Conservation (phyloP, 768 basidiomycete genomes). For the Lactarius sanguifluus region DNA sequence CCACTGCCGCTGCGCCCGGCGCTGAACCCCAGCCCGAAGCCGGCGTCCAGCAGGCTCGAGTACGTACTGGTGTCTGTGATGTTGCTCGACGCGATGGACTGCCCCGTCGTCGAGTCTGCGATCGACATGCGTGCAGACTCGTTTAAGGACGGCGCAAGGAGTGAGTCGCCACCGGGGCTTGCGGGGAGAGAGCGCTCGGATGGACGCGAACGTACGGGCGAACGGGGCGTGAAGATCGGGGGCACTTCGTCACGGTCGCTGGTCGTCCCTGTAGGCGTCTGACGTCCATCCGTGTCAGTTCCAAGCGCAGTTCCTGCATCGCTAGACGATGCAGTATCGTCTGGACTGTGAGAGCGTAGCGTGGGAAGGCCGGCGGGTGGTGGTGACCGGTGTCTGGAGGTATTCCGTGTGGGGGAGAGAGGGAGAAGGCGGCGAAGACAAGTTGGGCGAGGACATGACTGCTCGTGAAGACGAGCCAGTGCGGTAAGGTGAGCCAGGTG, state of each 20-base stretch:
- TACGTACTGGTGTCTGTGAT: slow-evolving; percentile 55
- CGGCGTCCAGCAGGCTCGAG: slow-evolving; percentile 61
- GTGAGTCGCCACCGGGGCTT: slow-evolving; percentile 11
- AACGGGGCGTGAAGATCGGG: slow-evolving; percentile 47
- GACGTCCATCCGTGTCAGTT: slow-evolving; percentile 29
- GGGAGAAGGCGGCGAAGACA: slow-evolving; percentile 38
- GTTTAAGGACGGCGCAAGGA: slow-evolving; percentile 9
- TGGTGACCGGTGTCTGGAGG: slow-evolving; percentile 24
- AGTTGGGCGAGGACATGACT: slow-evolving; percentile 63
- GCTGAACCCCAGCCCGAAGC: slow-evolving; percentile 28
- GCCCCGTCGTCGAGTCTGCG: slow-evolving; percentile 50
- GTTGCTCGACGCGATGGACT: slow-evolving; percentile 62
- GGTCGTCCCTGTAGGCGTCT: slow-evolving; percentile 28
- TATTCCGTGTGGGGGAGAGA: slow-evolving; percentile 25
- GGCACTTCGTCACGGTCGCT: slow-evolving; percentile 43
- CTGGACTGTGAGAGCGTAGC: slow-evolving; percentile 22
- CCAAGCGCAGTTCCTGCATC: slow-evolving; percentile 34
- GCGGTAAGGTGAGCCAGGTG: slow-evolving; percentile 16
- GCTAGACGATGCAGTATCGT: slow-evolving; percentile 22
- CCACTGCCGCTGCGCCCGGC: slow-evolving; percentile 39
- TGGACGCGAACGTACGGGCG: slow-evolving; percentile 50
- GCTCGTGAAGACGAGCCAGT: slow-evolving; percentile 41
- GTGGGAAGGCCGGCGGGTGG: slow-evolving; percentile 21
- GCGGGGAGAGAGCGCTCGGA: slow-evolving; percentile 25
- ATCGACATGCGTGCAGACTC: slow-evolving; percentile 32